Base-by-base conservation (phyloP, 768 basidiomycete genomes). In the Mycena galericulata region DNA sequence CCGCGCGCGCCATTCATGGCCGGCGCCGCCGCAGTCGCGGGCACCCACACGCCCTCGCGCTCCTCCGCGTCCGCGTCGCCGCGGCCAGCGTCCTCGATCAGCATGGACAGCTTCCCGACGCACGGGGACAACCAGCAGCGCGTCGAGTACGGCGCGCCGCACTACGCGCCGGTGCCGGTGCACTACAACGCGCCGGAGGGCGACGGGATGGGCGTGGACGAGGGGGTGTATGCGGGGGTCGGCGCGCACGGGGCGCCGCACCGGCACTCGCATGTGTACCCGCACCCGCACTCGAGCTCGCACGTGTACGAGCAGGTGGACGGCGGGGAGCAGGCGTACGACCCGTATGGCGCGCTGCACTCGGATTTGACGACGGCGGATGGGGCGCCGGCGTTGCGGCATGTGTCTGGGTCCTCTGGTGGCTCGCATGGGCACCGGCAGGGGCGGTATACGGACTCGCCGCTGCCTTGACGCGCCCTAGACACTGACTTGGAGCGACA, bases 1-100 rank as follows among this genome's bases (percentile, higher is more conserved):
- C 69, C 67, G 26, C 66, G 36, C 40, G 62, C 70, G 32, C 66
- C 70, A 0, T 71, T 71, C 67, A 71, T 71, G 70, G 17, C 62
- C 29, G 34, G 30, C 32, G 51, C 18, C 17, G 30, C 29, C 18
- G 41, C 56, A 22, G 27, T 22, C n/a, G n/a, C n/a, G n/a, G n/a
- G n/a, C n/a, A n/a, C n/a, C n/a, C n/a, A n/a, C n/a, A n/a, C n/a
- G n/a, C n/a, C n/a, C 41, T 27, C 43, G 24, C 46, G 57, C 12
- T 15, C 36, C 45, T 34, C n/a, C n/a, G n/a, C n/a, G n/a, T n/a
- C n/a, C n/a, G n/a, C 41, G 26, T 49, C 67, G 20, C 10, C 17
- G 47, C 69, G n/a, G n/a, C n/a, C n/a, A n/a, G n/a, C 49, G 20
- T 27, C 69, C 20, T 58, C 69, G 54, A 36, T 47, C 24, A 71